Evolutionary conservation across 352 stramenopile species (phyloP).

Genomic region (Phytophthora pluvialis): DNA sequence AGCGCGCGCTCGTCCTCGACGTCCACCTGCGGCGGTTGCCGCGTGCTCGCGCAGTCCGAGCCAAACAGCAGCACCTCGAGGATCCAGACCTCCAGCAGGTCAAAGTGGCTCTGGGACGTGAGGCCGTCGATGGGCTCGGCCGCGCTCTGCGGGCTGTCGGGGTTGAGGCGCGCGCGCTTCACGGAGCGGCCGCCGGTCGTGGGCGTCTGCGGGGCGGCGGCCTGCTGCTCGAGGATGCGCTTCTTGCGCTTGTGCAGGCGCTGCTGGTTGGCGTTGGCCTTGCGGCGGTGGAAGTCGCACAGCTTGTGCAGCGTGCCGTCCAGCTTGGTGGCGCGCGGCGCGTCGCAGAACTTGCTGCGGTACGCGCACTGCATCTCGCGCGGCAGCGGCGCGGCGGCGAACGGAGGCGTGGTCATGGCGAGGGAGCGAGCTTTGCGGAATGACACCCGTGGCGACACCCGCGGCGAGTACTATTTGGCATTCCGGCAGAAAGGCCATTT

Average conservation of each 20-base stretch:
- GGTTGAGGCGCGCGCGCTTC: conserved; percentile 22
- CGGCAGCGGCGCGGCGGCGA: conserved; percentile 1
- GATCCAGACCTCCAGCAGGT: conserved; percentile 44
- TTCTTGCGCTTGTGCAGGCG: conserved; percentile 50
- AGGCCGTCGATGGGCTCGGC: conserved; percentile 24
- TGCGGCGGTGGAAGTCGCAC: conserved; percentile 58
- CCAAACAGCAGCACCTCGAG: conserved; percentile 49
- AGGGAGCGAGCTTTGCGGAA: conserved; percentile 26
- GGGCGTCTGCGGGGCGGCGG: conserved; percentile 15
- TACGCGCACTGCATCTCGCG: conserved; percentile 54
- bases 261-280: conserved; percentile 62
- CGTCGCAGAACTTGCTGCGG: conserved; percentile 54
- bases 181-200: background rate
- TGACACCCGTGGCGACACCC: conserved; percentile 18
- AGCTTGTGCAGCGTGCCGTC: conserved; percentile 56
- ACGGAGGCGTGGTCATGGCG: background rate
- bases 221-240: conserved; percentile 36
- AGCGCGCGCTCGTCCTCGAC: conserved; percentile 13
- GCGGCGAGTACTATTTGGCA: conserved; percentile 31
- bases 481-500: background rate
- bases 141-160: conserved; percentile 29
- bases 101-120: conserved; percentile 36
- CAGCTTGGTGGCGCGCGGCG: conserved; percentile 49
- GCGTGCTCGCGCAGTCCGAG: conserved; percentile 13
- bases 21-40: background rate